These are phyloP conservation scores for Mrakia gelida DNA, from an alignment of 768 basidiomycete genomes.

Conservation along the genomic window DNA sequence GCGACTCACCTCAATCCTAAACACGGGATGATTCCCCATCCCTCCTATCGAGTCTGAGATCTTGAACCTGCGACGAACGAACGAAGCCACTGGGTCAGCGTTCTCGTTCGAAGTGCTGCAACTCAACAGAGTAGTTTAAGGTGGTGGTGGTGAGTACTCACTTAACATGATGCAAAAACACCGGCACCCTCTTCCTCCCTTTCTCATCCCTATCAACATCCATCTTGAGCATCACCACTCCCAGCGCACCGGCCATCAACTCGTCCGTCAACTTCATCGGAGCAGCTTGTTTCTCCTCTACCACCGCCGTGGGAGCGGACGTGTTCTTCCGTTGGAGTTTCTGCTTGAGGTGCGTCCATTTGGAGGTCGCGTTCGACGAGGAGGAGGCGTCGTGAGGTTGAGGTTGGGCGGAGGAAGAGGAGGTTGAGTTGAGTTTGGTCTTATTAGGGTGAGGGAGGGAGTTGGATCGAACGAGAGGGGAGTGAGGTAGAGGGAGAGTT, in stretches of 20 bases:
- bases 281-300: background rate
- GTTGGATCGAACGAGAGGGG: slow-evolving; percentile 1
- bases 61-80: slow-evolving; percentile 41
- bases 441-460: slow-evolving; percentile 5
- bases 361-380: background rate
- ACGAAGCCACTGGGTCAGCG: no score
- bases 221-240: slow-evolving; percentile 45
- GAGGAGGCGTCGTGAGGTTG: background rate
- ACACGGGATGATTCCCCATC: slow-evolving; percentile 42
- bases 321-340: slow-evolving; percentile 25
- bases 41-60: slow-evolving; percentile 45
- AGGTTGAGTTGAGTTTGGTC: background rate
- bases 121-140: no score
- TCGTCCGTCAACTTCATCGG: slow-evolving; percentile 39
- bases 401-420: background rate
- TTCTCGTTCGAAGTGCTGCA: no score
- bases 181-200: slow-evolving; percentile 44
- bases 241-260: slow-evolving; percentile 43
- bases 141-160: background rate
- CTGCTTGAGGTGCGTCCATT: slow-evolving; percentile 25
- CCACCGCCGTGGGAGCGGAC: background rate
- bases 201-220: slow-evolving; percentile 46
- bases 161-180: slow-evolving; percentile 37
- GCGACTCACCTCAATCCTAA: slow-evolving; percentile 41
- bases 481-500: slow-evolving; percentile 13